A percentile compares a stretch with the other conserved stretches of the same genome.
These are phyloP conservation scores for Thinopyrum elongatum DNA, from an alignment of 176 grass and related monocot species.

Conservation along the genomic window DNA sequence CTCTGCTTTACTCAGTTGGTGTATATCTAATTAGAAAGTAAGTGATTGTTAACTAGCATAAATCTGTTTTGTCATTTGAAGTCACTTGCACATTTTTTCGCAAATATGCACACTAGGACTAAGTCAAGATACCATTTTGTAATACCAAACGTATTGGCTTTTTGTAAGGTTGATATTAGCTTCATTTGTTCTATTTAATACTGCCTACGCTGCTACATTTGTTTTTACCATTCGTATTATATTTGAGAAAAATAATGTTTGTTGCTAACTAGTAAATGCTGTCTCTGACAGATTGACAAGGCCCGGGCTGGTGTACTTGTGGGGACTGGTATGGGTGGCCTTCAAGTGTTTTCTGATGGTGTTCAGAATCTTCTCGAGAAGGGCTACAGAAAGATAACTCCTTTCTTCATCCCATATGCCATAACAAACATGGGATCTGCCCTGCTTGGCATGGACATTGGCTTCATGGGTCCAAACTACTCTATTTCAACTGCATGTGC, in stretches of 20 bases:
- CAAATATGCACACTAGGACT: background rate
- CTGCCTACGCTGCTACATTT: constrained; percentile 5
- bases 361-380: constrained; percentile 96
- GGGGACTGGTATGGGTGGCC: constrained; percentile 96
- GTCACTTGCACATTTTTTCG: background rate
- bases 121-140: background rate
- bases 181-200: background rate
- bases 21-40: background rate
- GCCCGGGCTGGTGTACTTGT: constrained; percentile 87
- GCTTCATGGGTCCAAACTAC: constrained; percentile 98
- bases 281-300: constrained; percentile 71
- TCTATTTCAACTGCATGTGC: constrained; percentile 98
- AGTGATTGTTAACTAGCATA: background rate
- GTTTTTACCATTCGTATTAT: background rate
- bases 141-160: background rate
- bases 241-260: constrained; percentile 1
- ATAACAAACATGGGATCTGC: constrained; percentile 99
- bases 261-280: constrained; percentile 25
- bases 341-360: constrained; percentile 90
- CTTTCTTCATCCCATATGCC: constrained; percentile 96
- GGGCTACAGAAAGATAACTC: constrained; percentile 88
- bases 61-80: background rate
- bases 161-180: background rate
- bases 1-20: constrained; percentile 5
- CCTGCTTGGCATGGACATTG: constrained; percentile 91